Evolutionary conservation across 148 eudicot genomes (phyloP), one percentile per base, ranked within the genome.

Genomic region (Amaranthus cruentus): DNA sequence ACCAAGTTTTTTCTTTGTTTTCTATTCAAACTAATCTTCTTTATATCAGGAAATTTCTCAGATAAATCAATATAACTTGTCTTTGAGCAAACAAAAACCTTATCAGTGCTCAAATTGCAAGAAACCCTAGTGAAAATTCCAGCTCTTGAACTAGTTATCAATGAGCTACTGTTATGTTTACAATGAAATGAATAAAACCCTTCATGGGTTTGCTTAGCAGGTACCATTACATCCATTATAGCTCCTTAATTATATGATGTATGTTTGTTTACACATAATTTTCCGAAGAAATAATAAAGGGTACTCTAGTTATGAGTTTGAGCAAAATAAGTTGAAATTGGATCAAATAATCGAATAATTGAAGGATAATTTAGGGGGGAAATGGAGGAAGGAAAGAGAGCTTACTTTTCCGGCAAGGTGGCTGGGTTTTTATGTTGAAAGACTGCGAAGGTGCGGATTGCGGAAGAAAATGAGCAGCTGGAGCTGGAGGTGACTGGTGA

Each of bases 141-240:
- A 72, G 48, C 9, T 66, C 77, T 68, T 53, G 77, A 69, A 59
- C 55, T 68, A 72, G 9, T 38, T 14, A 55, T 76, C 72, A 81
- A 65, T 8, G 63, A 42, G 55, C 61, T 72, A 50, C 48, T 70
- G n/a, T 63, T 28, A 46, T 78, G 76, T 10, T 75, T 47, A 84
- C 69, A 75, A 8, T 81, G 83, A 82, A 87, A 72, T 64, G 84
- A 76, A 77, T 78, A 82, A 79, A 87, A 85, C 84, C 86, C 85
- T 70, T 87, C 83, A 68, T 74, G 87, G 84, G 85, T 79, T 78
- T 80, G 86, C 56, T 78, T 78, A 57, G 71, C 18, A 53, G 84
- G 86, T 38, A 82, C 70, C 55, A 61, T 51, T 59, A 82, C 71
- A 66, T 80, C 89, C 91, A 89, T 88, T 18, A 47, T 60, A 10